Percentiles rank a stretch among this genome's conserved stretches.
Conservation (phyloP, 805 yeast species). For the Hanseniaspora lindneri region DNA sequence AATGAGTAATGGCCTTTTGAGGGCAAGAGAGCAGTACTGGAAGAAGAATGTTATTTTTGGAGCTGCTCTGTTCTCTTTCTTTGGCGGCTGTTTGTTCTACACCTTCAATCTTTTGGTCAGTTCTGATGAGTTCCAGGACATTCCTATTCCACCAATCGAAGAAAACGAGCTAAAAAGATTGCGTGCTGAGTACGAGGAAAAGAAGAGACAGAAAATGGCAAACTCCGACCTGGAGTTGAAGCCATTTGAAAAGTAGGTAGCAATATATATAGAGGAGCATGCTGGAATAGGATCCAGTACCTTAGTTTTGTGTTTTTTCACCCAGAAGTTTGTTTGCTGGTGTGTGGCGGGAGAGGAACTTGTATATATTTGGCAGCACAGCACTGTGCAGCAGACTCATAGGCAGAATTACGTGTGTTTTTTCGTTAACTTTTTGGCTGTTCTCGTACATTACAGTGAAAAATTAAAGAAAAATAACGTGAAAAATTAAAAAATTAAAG, state of each 20-base stretch:
- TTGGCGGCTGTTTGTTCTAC: slow-evolving; percentile 52
- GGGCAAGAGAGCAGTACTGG: slow-evolving; percentile 83
- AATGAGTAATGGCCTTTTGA: slow-evolving; percentile 86
- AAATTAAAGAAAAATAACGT: too few relatives aligned
- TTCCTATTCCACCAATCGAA: slow-evolving; percentile 86
- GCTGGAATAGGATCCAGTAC: too few relatives aligned
- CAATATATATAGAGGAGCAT: background rate
- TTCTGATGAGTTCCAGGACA: slow-evolving; percentile 73
- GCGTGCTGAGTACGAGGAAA: slow-evolving; percentile 56
- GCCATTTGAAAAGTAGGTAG: background rate
- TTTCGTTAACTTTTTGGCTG: too few relatives aligned
- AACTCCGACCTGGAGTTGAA: background rate
- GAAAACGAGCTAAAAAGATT: slow-evolving; percentile 64
- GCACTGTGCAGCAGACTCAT: too few relatives aligned
- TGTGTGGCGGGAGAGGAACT: too few relatives aligned
- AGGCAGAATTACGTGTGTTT: too few relatives aligned
- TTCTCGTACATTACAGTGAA: too few relatives aligned
- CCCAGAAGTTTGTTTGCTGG: too few relatives aligned
- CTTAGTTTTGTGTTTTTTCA: too few relatives aligned
- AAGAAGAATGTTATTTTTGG: slow-evolving; percentile 61
- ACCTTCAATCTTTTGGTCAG: slow-evolving; percentile 54
- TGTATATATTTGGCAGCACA: too few relatives aligned
- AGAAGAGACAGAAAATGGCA: slow-evolving; percentile 20
- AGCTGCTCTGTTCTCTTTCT: slow-evolving; percentile 46
- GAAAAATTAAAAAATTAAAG: too few relatives aligned